Evolutionary conservation across 2,329 filamentous ascomycete species (phyloP).

Genomic region (Aspergillus sojae): DNA sequence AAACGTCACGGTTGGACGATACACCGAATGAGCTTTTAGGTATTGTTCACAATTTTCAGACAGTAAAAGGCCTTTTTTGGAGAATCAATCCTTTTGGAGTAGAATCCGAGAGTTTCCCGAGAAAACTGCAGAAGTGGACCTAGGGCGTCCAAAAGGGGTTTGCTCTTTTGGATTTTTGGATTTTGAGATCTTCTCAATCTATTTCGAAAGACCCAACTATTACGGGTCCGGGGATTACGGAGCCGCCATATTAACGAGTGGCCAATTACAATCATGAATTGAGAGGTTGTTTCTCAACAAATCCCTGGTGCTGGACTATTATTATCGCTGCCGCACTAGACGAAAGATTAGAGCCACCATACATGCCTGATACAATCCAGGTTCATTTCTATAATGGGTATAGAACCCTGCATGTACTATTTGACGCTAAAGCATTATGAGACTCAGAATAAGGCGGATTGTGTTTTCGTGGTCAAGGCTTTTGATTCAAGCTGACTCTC

Average conservation of each 20-base stretch:
- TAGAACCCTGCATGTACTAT: not conserved
- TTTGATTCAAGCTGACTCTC: not conserved
- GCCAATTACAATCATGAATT: not conserved
- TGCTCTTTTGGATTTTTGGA: not conserved
- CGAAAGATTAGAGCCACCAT: not conserved
- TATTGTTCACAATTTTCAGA: not conserved
- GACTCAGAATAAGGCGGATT: not conserved
- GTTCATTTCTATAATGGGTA: not conserved
- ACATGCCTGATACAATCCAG: not conserved
- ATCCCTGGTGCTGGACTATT: not conserved
- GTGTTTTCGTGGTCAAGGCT: not conserved
- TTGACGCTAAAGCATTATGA: not conserved
- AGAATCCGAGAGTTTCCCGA: constrained; percentile 14
- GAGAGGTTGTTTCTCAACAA: not conserved
- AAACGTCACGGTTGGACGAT: not conserved
- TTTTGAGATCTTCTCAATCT: not conserved
- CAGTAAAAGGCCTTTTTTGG: not conserved
- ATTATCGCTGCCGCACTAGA: not conserved
- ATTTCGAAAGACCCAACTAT: not conserved
- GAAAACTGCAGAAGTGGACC: constrained; percentile 11
- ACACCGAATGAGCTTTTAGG: not conserved
- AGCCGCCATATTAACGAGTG: not conserved
- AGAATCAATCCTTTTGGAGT: not conserved
- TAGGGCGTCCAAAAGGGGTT: not conserved
- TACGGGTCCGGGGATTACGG: not conserved